Evolutionary conservation across 805 yeast species (phyloP).

Genomic region (Wickerhamiella kazuoi): DNA sequence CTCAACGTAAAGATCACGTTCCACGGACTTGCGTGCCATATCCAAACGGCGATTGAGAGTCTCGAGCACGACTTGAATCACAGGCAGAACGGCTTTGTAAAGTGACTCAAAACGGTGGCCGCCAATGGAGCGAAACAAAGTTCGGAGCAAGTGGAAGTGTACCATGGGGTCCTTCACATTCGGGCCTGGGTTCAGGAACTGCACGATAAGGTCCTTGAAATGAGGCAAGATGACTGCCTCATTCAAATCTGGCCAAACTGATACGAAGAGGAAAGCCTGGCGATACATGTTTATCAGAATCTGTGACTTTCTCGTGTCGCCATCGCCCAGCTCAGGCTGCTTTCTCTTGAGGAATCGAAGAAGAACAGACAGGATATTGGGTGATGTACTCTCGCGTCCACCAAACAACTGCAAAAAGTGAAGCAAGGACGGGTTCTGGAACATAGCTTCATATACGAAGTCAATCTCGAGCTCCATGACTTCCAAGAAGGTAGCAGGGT

Average conservation of each 20-base stretch:
- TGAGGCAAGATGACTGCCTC: constrained; percentile 82
- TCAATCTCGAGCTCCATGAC: constrained; percentile 68
- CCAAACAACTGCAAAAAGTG: constrained; percentile 88
- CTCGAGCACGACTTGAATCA: constrained; percentile 70
- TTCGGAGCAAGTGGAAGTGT: constrained; percentile 73
- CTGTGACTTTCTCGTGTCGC: constrained; percentile 58
- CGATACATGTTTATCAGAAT: constrained; percentile 75
- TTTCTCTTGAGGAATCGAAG: constrained; percentile 58
- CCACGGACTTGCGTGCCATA: constrained; percentile 74
- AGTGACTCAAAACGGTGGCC: constrained; percentile 91
- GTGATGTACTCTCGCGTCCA: constrained; percentile 86
- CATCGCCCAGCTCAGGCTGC: constrained; percentile 62
- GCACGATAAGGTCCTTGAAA: constrained; percentile 62
- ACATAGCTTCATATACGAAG: constrained; percentile 57
- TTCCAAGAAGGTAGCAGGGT: constrained; percentile 90
- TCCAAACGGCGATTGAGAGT: constrained; percentile 67
- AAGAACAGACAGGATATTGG: constrained; percentile 74
- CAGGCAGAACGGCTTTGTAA: constrained; percentile 83
- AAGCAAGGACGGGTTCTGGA: constrained; percentile 66
- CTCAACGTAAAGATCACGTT: constrained; percentile 87
- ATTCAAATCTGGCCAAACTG: constrained; percentile 66
- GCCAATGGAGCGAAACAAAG: constrained; percentile 83
- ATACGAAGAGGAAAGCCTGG: constrained; percentile 89
- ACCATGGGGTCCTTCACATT: constrained; percentile 80
- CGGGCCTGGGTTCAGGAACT: constrained; percentile 62